Evolutionary conservation across 164 flowering plant species (phyloP), one percentile per base, ranked within the genome.

Genomic region (Euptelea pleiosperma): DNA sequence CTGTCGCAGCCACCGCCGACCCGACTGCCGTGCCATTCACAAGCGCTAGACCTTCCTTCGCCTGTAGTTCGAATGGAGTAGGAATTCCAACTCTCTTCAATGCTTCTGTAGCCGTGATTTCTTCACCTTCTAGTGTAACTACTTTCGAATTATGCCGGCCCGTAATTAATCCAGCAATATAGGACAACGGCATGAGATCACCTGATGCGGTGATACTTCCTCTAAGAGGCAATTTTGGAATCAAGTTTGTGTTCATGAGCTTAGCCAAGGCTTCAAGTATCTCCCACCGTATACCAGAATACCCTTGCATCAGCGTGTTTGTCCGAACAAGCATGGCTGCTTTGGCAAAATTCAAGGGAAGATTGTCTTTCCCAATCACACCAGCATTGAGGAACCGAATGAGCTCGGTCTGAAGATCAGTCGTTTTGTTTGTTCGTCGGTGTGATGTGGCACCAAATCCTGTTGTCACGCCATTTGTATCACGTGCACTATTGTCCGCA

Each of bases 401-500:
- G 37, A 80, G 82, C 68, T 80, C 82, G 0, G 77, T 68, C 39
- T 80, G 85, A 31, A 80, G 77, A n/a, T 75, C 78, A 6, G 62
- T 15, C 0, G 76, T 70, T 39, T 74, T 71, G 57, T 46, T 58
- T 2, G 82, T 80, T 9, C 80, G 62, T 19, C 75, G 59, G 36
- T 80, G 85, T 0, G 78, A 75, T 0, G 82, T 75, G 21, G 82
- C 78, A 2, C 84, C 84, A 31, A 80, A 77, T n/a, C 84, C 84
- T 2, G 82, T 77, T 30, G 84, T 80, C 31, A 80, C 84, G 0
- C 84, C 84, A 21, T 80, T 75, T 0, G 61, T 72, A 51, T 75
- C 80, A 0, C 66, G 61, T 11, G 73, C 63, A 43, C 75, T 67
- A 35, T 67, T 75, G 2, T 74, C 81, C 1, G 77, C 69, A 47